phyloP scores from a whole-genome alignment of 169 alveolate species.

The Toxoplasma gondii region DNA sequence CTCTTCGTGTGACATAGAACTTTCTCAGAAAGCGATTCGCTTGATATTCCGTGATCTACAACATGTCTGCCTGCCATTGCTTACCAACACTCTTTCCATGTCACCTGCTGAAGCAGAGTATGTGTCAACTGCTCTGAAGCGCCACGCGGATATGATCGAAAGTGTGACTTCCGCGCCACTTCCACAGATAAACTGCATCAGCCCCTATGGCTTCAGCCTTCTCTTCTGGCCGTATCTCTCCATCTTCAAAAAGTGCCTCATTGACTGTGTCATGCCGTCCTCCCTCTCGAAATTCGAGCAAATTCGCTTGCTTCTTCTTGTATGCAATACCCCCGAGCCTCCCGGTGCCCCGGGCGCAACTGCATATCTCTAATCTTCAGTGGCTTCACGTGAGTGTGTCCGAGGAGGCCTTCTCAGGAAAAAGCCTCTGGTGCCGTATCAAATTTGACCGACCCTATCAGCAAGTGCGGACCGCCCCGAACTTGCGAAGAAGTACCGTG shows the following conservation, averaged over 20 bases:
- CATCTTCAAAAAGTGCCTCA: slow-evolving; percentile 18
- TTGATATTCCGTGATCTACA: not conserved
- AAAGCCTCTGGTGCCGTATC: no score
- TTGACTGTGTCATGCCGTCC: slow-evolving; percentile 24
- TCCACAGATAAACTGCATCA: not conserved
- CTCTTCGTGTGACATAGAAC: slow-evolving; percentile 13
- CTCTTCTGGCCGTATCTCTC: slow-evolving; percentile 18
- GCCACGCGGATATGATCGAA: slow-evolving; percentile 9
- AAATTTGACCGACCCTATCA: no score
- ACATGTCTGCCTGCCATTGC: slow-evolving; percentile 14
- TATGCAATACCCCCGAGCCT: slow-evolving; percentile 37
- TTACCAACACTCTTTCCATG: slow-evolving; percentile 11
- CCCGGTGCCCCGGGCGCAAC: not conserved
- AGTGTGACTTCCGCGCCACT: not conserved
- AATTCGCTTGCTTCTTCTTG: not conserved
- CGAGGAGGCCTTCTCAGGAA: no score
- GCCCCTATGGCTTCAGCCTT: not conserved
- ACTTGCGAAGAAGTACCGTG: no score
- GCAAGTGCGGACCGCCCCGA: no score
- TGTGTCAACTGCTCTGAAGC: not conserved
- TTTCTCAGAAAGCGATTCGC: not conserved
- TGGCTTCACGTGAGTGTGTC: no score
- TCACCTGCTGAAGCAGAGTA: not conserved
- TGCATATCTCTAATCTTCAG: not conserved
- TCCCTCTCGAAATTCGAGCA: slow-evolving; percentile 30